Evolutionary conservation across 768 basidiomycete genomes (phyloP).

Genomic region (Naganishia randhawae): DNA sequence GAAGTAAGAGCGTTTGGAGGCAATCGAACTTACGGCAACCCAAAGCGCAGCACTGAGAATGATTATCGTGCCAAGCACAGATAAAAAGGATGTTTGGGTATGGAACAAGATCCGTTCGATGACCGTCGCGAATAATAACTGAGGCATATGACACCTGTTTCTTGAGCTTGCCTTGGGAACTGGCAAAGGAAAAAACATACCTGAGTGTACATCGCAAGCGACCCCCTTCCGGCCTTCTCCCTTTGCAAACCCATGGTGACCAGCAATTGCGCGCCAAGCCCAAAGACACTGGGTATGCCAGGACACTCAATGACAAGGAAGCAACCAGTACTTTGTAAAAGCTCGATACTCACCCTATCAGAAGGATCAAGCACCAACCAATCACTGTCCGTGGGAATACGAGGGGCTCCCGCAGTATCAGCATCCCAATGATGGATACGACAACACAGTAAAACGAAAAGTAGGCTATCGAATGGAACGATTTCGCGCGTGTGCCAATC

Average conservation of each 20-base stretch:
- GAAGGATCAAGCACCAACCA: constrained; percentile 28
- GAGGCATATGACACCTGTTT: background rate
- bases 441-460: constrained; percentile 62
- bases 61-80: constrained; percentile 62
- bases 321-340: too few relatives aligned
- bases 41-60: constrained; percentile 65
- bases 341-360: constrained; percentile 24
- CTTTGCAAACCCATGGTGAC: constrained; percentile 63
- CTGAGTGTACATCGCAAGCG: constrained; percentile 62
- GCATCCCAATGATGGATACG: constrained; percentile 46
- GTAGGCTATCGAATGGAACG: constrained; percentile 67
- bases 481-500: constrained; percentile 71
- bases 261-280: constrained; percentile 55
- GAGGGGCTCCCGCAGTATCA: constrained; percentile 36
- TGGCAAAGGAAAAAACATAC: constrained; percentile 49
- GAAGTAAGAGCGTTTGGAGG: background rate
- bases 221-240: constrained; percentile 64
- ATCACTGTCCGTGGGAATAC: constrained; percentile 39
- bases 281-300: constrained; percentile 50
- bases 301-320: constrained; percentile 26
- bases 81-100: constrained; percentile 59
- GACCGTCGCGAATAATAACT: constrained; percentile 67
- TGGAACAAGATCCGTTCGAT: constrained; percentile 67
- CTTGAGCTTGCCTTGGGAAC: background rate
- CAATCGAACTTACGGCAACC: constrained; percentile 57